Evolutionary conservation across 805 yeast genomes (phyloP).

Genomic region (Komagataella kurtzmanii): DNA sequence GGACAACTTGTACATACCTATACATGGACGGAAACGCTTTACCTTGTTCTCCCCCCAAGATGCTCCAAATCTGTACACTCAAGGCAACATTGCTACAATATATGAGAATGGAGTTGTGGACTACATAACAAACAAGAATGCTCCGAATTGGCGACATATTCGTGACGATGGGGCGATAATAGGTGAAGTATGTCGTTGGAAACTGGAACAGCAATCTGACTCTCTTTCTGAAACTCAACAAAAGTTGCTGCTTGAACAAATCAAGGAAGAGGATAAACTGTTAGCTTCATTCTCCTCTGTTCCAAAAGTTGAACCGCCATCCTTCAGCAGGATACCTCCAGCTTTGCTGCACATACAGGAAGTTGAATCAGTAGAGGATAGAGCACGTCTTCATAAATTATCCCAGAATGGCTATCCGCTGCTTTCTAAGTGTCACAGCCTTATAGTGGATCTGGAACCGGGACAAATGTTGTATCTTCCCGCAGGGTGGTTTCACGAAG

Average conservation of each 20-base stretch:
- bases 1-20: conserved; percentile 54
- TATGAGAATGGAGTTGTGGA: conserved; percentile 57
- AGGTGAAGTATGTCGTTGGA: conserved; percentile 33
- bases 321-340: conserved; percentile 55
- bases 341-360: conserved; percentile 47
- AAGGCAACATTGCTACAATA: conserved; percentile 43
- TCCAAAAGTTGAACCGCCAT: conserved; percentile 42
- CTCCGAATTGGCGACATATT: conserved; percentile 51
- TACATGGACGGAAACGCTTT: conserved; percentile 50
- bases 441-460: conserved; percentile 35
- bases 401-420: conserved; percentile 35
- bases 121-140: conserved; percentile 35
- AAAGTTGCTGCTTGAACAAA: conserved; percentile 10
- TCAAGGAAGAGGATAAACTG: conserved; percentile 16
- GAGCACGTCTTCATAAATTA: conserved; percentile 17
- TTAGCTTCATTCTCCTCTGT: conserved; percentile 3
- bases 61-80: conserved; percentile 44
- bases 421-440: conserved; percentile 24
- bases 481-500: conserved; percentile 78
- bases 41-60: conserved; percentile 54
- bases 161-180: conserved; percentile 49
- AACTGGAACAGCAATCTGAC: conserved; percentile 10
- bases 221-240: conserved; percentile 12
- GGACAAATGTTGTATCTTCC: conserved; percentile 64
- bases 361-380: conserved; percentile 17